These are phyloP conservation scores for Talaromyces amestolkiae DNA, from an alignment of 2,329 filamentous ascomycete genomes.

Conservation along the genomic window DNA sequence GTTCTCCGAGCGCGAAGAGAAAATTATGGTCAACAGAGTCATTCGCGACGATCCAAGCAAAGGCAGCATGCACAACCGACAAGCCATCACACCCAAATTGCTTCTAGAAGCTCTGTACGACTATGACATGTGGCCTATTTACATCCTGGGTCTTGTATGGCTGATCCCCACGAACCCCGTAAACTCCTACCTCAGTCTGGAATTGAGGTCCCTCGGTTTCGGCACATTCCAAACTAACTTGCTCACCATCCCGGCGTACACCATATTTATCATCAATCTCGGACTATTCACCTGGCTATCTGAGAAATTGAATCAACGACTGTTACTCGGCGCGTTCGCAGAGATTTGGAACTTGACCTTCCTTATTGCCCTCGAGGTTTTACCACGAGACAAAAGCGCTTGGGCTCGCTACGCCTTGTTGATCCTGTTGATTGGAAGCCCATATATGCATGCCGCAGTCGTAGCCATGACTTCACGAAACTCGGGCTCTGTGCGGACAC, in stretches of 20 bases:
- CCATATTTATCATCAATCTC: slow-evolving; percentile 58
- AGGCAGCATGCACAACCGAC: slow-evolving; percentile 61
- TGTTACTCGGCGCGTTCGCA: slow-evolving; percentile 53
- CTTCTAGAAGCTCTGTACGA: slow-evolving; percentile 53
- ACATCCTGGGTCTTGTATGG: slow-evolving; percentile 50
- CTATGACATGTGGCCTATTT: slow-evolving; percentile 59
- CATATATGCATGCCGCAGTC: slow-evolving; percentile 59
- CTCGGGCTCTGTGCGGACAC: slow-evolving; percentile 42
- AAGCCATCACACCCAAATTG: slow-evolving; percentile 50
- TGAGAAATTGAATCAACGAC: slow-evolving; percentile 55
- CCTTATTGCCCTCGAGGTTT: slow-evolving; percentile 51
- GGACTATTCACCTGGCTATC: slow-evolving; percentile 54
- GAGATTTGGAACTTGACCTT: slow-evolving; percentile 55
- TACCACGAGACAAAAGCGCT: slow-evolving; percentile 48
- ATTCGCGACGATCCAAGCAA: slow-evolving; percentile 57
- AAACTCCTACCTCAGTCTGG: slow-evolving; percentile 39
- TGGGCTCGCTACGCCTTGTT: slow-evolving; percentile 55
- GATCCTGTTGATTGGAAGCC: slow-evolving; percentile 55
- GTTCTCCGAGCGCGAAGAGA: slow-evolving; percentile 66
- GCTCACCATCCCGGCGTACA: slow-evolving; percentile 59
- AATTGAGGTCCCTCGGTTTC: slow-evolving; percentile 56
- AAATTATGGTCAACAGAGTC: slow-evolving; percentile 66
- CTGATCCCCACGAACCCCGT: slow-evolving; percentile 39
- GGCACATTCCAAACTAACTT: slow-evolving; percentile 61
- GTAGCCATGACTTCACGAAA: slow-evolving; percentile 47